These are phyloP conservation scores for Teratosphaeria epicoccoides DNA, from an alignment of 2,329 filamentous ascomycete genomes.

Conservation along the genomic window DNA sequence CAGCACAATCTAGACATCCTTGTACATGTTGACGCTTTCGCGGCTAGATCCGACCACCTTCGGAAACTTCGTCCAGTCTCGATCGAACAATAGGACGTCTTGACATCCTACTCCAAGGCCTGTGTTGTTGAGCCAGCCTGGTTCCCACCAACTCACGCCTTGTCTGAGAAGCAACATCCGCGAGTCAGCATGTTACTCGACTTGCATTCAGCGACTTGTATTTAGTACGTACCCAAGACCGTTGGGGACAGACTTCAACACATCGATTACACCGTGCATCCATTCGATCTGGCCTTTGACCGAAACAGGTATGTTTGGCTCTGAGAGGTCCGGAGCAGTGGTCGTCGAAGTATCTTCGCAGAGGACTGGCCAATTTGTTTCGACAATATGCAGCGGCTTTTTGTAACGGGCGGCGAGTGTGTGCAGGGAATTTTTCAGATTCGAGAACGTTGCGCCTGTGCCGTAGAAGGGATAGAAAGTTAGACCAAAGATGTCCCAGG, in stretches of 20 bases:
- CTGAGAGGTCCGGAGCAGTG: slow-evolving; percentile 21
- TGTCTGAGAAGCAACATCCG: slow-evolving; percentile 3
- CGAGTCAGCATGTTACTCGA: not conserved
- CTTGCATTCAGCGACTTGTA: slow-evolving; percentile 16
- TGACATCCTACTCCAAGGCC: slow-evolving; percentile 21
- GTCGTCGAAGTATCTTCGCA: slow-evolving; percentile 12
- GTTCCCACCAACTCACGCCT: slow-evolving; percentile 26
- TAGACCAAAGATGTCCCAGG: slow-evolving; percentile 21
- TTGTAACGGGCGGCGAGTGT: slow-evolving; percentile 19
- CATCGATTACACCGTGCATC: slow-evolving; percentile 18
- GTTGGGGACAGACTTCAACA: slow-evolving; percentile 19
- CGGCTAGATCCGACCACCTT: slow-evolving; percentile 18
- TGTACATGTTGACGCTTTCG: slow-evolving; percentile 19
- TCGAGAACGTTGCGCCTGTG: slow-evolving; percentile 20
- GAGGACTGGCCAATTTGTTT: slow-evolving; percentile 24
- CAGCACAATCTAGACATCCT: slow-evolving; percentile 4
- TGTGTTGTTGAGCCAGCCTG: slow-evolving; percentile 25
- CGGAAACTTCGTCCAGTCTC: slow-evolving; percentile 20
- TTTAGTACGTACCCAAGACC: slow-evolving; percentile 14
- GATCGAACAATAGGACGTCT: slow-evolving; percentile 20
- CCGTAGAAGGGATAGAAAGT: slow-evolving; percentile 26
- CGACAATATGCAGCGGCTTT: slow-evolving; percentile 25
- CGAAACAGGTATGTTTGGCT: slow-evolving; percentile 19
- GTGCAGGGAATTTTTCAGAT: slow-evolving; percentile 17
- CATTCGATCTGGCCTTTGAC: slow-evolving; percentile 21